Evolutionary conservation across 2,329 filamentous ascomycete genomes (phyloP).

Genomic region (Nigrospora oryzae): DNA sequence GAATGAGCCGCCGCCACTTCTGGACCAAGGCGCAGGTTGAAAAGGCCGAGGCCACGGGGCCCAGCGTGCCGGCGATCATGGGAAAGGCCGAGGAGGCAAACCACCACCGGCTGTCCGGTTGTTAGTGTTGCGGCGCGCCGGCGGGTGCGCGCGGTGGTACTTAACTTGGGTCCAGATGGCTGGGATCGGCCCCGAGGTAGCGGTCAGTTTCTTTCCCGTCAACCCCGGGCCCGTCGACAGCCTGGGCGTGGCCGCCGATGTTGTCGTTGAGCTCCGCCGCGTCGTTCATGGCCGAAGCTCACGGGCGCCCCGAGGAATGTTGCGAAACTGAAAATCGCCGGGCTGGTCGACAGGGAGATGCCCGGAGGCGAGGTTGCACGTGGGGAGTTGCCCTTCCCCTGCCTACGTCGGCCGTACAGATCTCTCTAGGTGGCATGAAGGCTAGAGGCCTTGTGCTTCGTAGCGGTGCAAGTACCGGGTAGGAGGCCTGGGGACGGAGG

Average conservation of each 20-base stretch:
- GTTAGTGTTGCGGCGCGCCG: background rate
- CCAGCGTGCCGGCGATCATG: constrained; percentile 75
- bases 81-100: constrained; percentile 59
- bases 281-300: constrained; percentile 28
- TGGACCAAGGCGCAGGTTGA: constrained; percentile 80
- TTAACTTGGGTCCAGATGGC: constrained; percentile 32
- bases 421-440: too few relatives aligned
- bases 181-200: constrained; percentile 26
- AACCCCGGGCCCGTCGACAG: constrained; percentile 7
- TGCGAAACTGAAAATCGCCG: too few relatives aligned
- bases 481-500: too few relatives aligned
- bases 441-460: too few relatives aligned
- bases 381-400: too few relatives aligned
- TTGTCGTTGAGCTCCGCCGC: constrained; percentile 24
- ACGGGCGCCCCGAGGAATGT: too few relatives aligned
- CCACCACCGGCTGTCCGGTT: constrained; percentile 46
- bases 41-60: constrained; percentile 79
- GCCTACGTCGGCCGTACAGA: too few relatives aligned
- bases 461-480: too few relatives aligned
- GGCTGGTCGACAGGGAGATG: too few relatives aligned
- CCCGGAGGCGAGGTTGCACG: too few relatives aligned
- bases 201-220: constrained; percentile 13
- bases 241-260: constrained; percentile 24
- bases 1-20: constrained; percentile 60
- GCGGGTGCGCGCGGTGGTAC: constrained; percentile 15